Evolutionary conservation across 1,284 basidiomycete species (phyloP), one percentile per base, ranked within the genome.

Genomic region (Rhizoctonia solani): DNA sequence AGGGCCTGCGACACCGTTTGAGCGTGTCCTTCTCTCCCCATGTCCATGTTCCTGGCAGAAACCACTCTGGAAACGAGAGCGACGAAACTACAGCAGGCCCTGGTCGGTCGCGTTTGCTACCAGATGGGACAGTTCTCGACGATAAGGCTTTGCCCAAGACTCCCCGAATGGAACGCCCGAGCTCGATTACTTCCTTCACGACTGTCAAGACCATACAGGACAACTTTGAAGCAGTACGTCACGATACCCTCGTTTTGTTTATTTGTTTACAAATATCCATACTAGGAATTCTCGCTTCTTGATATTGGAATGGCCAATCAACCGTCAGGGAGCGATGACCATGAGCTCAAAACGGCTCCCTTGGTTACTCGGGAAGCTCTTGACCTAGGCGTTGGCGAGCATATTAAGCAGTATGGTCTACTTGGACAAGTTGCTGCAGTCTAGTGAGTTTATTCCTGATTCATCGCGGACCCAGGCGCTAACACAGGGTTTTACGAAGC

Each of bases 311-410:
- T 37, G n/a, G 23, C 49, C 3, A 32, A 29, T 50, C 61, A 65
- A 30, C 50, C 61, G n/a, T 54, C 61, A 13, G 39, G 61, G 19
- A 65, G 61, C 19, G 61, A 66, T 6, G 72, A 73, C 21, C 76
- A 77, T 49, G 75, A 76, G 44, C 23, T 75, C 0, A 59, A 70
- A 9, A 78, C 76, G 0, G 77, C 77, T 5, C 77, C 77, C 4
- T 27, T 79, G 2, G 58, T 79, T 19, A 76, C 74, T 1, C 72
- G 76, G 25, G 75, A 72, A n/a, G 77, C n/a, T 73, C 71, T 66
- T 13, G 71, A 11, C 59, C 61, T 3, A 73, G 73, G 0, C 72
- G 72, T 54, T 4, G 27, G 68, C 19, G 50, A 63, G 0, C 47
- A 65, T 21, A 34, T 66, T 2, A 71, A 65, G 21, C 77, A 77